phyloP scores from a whole-genome alignment of 1,284 basidiomycete genomes.

The Testicularia cyperi region DNA sequence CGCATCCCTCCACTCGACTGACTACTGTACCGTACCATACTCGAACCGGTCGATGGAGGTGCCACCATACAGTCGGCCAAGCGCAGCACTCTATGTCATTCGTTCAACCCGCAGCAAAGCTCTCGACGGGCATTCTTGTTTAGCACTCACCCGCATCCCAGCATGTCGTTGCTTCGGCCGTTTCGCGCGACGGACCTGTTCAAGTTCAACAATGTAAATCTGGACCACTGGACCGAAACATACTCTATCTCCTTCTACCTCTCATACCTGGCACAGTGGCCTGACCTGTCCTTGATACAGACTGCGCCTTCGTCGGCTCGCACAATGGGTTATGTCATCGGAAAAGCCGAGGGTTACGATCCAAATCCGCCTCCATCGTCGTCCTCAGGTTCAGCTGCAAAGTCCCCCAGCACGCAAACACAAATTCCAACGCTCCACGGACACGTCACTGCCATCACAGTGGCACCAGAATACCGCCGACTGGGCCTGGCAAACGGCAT shows the following conservation, averaged over 20 bases:
- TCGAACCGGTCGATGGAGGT: too few species aligned
- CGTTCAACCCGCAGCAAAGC: too few species aligned
- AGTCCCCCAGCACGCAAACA: too few species aligned
- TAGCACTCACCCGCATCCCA: too few species aligned
- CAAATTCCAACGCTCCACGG: slow-evolving; percentile 47
- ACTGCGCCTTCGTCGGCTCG: slow-evolving; percentile 66
- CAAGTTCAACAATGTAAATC: slow-evolving; percentile 87
- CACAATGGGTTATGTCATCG: slow-evolving; percentile 50
- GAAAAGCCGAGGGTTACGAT: slow-evolving; percentile 53
- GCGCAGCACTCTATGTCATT: too few species aligned
- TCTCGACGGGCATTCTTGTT: too few species aligned
- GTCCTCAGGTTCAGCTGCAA: too few species aligned
- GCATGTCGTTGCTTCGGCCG: slow-evolving; percentile 79
- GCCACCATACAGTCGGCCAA: too few species aligned
- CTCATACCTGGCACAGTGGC: slow-evolving; percentile 82
- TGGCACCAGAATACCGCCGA: slow-evolving; percentile 85
- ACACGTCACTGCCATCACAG: slow-evolving; percentile 85
- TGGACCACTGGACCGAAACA: slow-evolving; percentile 92
- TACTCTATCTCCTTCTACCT: slow-evolving; percentile 85
- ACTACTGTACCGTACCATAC: too few species aligned
- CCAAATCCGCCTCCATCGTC: slow-evolving; percentile 6
- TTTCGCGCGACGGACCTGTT: slow-evolving; percentile 85
- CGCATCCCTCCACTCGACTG: too few species aligned
- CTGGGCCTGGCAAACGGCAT: slow-evolving; percentile 77
- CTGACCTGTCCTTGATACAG: slow-evolving; percentile 79